These are phyloP conservation scores for Limonium bicolor DNA, from an alignment of 148 eudicot species.

Conservation along the genomic window DNA sequence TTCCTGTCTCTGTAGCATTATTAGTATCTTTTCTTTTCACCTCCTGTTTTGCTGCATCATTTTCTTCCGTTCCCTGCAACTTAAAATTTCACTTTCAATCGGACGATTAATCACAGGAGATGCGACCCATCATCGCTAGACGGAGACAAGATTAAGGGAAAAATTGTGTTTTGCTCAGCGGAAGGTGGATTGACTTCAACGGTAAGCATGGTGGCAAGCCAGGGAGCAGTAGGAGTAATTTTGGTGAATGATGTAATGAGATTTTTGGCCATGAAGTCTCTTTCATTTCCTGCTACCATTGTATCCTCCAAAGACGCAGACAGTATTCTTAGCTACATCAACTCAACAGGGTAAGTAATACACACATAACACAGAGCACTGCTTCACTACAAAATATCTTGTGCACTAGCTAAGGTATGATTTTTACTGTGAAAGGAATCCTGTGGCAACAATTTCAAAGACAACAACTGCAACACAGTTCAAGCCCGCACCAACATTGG, in stretches of 20 bases:
- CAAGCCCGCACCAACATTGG: constrained; percentile 57
- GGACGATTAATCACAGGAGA: constrained; percentile 18
- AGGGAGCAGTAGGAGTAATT: constrained; percentile 35
- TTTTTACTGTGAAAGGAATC: constrained; percentile 27
- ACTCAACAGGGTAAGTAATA: constrained; percentile 42
- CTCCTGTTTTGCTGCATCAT: too few species aligned
- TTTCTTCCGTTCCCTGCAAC: too few species aligned
- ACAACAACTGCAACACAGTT: constrained; percentile 15
- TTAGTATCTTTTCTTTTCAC: too few species aligned
- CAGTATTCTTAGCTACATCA: constrained; percentile 27
- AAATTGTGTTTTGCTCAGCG: constrained; percentile 27
- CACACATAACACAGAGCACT: neutral
- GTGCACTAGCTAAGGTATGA: neutral
- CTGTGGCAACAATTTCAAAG: constrained; percentile 40
- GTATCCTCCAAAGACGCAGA: constrained; percentile 27
- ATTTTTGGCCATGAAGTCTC: constrained; percentile 17
- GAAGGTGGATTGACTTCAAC: constrained; percentile 12
- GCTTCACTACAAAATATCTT: neutral
- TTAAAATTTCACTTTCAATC: neutral
- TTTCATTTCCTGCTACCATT: constrained; percentile 25
- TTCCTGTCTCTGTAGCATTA: too few species aligned
- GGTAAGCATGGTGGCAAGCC: constrained; percentile 3
- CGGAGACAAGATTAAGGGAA: constrained; percentile 29
- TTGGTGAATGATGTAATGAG: constrained; percentile 17
- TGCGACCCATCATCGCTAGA: constrained; percentile 33